Base-by-base conservation (phyloP, 441 rosid species). In the Mallotus repandus region DNA sequence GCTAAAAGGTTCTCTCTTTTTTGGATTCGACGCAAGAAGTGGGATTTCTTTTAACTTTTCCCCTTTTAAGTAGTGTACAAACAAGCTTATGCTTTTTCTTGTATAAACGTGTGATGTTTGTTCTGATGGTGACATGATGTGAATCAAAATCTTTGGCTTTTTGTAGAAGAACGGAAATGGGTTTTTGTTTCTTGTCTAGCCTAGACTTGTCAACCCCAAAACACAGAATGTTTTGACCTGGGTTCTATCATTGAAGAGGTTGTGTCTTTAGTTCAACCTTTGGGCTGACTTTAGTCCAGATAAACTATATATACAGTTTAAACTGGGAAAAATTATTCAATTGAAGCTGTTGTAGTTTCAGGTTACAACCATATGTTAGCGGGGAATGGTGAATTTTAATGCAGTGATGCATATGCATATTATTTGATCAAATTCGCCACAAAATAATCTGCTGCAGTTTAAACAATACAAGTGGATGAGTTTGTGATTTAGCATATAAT, bases 201-300 rank as follows among this genome's bases (percentile, higher is more conserved):
- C 32, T 12, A 45, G 15, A 11, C 7, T 43, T 45, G 38, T 59
- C 38, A 16, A 10, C 18, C 70, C 1, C 58, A 35, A 52, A 66
- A 25, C 32, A 7, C 7, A 10, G 19, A 29, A 52, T 14, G 45
- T 19, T 16, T 16, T 4, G 14, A 57, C 13, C 4, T 57, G 64
- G 73, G 21, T 69, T 18, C 2, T 14, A 15, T 21, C 5, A 63
- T 3, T 1, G 32, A 29, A 29, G 18, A 16, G 38, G 41, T 57
- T 22, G 9, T 16, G 8, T 29, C 56, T 25, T 2, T 22, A 7
- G 10, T 54, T 4, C 60, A 18, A 35, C 54, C 2, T 54, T 68
- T 68, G 63, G 63, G 52, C 72, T 62, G 13, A 22, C 19, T 14
- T 41, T 32, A 41, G 72, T 54, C 72, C 72, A 19, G 50, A 32